phyloP scores from a whole-genome alignment of 768 basidiomycete genomes.

The Tylopilus rubrobrunneus region DNA sequence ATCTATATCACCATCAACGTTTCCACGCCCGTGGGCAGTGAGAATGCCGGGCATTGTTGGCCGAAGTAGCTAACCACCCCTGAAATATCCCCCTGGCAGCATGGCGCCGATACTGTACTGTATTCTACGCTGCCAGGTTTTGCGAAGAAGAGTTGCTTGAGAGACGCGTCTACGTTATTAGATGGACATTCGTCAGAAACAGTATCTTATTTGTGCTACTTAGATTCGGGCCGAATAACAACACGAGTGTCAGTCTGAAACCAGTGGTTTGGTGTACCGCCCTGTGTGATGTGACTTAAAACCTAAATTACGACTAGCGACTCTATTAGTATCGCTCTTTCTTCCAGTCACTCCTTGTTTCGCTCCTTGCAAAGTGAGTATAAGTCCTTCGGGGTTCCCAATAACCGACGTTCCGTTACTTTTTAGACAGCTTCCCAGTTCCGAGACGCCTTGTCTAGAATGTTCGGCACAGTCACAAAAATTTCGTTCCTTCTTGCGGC shows the following conservation, averaged over 20 bases:
- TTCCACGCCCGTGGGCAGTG: neutral
- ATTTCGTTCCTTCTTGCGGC: conserved; percentile 23
- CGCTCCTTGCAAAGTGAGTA: conserved; percentile 1
- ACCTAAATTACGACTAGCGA: neutral
- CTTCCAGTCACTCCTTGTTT: conserved; percentile 11
- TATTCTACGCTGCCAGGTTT: neutral
- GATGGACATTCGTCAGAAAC: neutral
- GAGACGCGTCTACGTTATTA: too few species aligned
- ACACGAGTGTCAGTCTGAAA: neutral
- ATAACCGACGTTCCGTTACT: neutral
- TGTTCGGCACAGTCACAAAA: conserved; percentile 14
- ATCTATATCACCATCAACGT: too few species aligned
- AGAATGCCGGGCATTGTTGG: neutral
- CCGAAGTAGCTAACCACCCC: neutral
- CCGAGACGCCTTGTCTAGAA: neutral
- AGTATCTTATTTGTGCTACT: neutral
- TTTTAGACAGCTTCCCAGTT: neutral
- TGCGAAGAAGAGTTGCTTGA: too few species aligned
- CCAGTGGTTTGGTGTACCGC: neutral
- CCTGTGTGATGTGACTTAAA: neutral
- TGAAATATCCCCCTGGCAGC: neutral
- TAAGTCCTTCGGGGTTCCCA: neutral
- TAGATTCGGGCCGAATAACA: neutral
- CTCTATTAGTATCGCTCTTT: neutral
- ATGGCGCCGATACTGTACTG: neutral